Conservation (phyloP, 2,329 filamentous ascomycete species). For the Aspergillus latus region DNA sequence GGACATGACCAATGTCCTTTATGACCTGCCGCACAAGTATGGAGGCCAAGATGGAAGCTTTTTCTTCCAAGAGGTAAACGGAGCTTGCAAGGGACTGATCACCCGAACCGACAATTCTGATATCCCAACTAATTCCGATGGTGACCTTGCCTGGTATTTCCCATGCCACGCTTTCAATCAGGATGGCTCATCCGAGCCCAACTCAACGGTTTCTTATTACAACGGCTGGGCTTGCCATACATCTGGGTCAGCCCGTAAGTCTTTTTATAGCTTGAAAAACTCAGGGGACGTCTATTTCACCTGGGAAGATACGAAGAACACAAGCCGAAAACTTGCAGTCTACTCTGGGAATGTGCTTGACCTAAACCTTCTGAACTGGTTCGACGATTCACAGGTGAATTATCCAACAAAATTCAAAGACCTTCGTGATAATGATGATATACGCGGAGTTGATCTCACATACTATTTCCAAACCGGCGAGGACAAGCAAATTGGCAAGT, state of each 20-base stretch:
- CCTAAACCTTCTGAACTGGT: slow-evolving; percentile 83
- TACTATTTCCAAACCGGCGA: slow-evolving; percentile 75
- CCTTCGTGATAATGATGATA: slow-evolving; percentile 67
- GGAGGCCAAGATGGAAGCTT: slow-evolving; percentile 91
- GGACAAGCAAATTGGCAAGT: slow-evolving; percentile 81
- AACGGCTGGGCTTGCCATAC: slow-evolving; percentile 89
- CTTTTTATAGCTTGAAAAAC: slow-evolving; percentile 71
- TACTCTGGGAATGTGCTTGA: slow-evolving; percentile 95
- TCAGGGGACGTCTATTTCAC: slow-evolving; percentile 91
- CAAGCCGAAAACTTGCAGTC: slow-evolving; percentile 83
- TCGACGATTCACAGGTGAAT: slow-evolving; percentile 76
- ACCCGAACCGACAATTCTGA: slow-evolving; percentile 68
- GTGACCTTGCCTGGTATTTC: slow-evolving; percentile 93
- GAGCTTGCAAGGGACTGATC: slow-evolving; percentile 89
- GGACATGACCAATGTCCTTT: slow-evolving; percentile 74
- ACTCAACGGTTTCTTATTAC: slow-evolving; percentile 73
- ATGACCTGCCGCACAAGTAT: slow-evolving; percentile 76
- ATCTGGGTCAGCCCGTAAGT: slow-evolving; percentile 62
- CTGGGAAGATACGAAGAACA: slow-evolving; percentile 91
- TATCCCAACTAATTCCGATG: slow-evolving; percentile 71
- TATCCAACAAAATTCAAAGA: slow-evolving; percentile 77
- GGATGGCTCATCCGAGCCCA: slow-evolving; percentile 79
- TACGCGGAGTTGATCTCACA: slow-evolving; percentile 85
- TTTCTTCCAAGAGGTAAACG: slow-evolving; percentile 97
- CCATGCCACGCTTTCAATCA: slow-evolving; percentile 90